Base-by-base conservation (phyloP, 2,329 filamentous ascomycete species). In the Colletotrichum sp. region DNA sequence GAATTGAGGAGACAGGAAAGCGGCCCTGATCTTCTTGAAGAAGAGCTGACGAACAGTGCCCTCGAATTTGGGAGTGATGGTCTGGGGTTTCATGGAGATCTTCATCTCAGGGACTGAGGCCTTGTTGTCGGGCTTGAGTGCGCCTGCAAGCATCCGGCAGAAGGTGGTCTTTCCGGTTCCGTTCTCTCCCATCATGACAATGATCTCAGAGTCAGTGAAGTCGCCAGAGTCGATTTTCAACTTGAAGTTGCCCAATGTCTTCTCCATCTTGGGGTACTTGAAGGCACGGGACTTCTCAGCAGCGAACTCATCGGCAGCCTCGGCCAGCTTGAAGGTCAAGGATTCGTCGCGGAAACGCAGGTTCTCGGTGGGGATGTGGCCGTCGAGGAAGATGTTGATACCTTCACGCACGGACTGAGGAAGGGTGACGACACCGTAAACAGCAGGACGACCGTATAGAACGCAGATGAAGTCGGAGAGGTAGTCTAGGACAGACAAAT, bases 171-270 rank as follows among this genome's bases (percentile, higher is more conserved):
- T 98, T 85, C 97, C 97, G 43, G 97, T 99, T 87, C 97, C 97
- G 87, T 99, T 99, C 89, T 98, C 96, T 80, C 97, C 97, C 97
- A 99, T 98, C 95, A 99, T 98, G 86, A 99, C 97, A 74, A 99
- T 92, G 80, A 99, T 99, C 84, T 99, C 97, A 1, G 97, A 99
- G 85, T 99, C 96, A 25, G 97, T 98, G 84, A 99, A 99, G 76
- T 93, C 90, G 80, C 97, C 97, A 28, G 91, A 74, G 62, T 98
- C 94, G 79, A 99, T 93, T 74, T 87, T 91, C 66, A 99, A 92
- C 81, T 94, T 92, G 91, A 99, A 99, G 84, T 90, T 91, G 76
- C 96, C 97, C 48, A 98, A 90, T 0, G 94, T 97, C 91, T 98
- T 98, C 85, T 95, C 90, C 96, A 99, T 98, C 69, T 88, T 88